A percentile compares a stretch with the other conserved stretches of the same genome.
Conservation (phyloP, 2,329 filamentous ascomycete species). For the Sporothrix globosa region DNA sequence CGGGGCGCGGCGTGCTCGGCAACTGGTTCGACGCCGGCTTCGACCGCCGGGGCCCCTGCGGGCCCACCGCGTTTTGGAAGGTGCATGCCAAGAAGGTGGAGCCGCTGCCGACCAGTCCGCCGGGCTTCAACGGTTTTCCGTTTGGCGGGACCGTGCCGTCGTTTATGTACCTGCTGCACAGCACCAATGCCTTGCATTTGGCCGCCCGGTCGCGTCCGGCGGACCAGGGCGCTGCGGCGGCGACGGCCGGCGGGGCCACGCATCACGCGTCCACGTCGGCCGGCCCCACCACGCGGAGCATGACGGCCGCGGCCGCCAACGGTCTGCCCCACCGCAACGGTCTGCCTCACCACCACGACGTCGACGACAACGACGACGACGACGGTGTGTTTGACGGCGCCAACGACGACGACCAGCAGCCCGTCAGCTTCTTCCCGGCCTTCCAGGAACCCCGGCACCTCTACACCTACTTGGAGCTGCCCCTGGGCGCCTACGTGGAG, state of each 20-base stretch:
- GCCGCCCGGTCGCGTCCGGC: not conserved
- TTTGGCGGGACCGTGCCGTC: conserved; percentile 20
- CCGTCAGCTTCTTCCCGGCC: not conserved
- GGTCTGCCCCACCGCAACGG: too few species aligned
- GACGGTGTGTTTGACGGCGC: conserved; percentile 34
- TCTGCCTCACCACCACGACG: too few species aligned
- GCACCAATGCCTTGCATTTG: not conserved
- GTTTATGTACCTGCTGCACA: conserved; percentile 30
- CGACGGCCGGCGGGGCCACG: conserved; percentile 32
- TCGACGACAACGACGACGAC: conserved; percentile 25
- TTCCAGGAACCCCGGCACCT: conserved; percentile 1
- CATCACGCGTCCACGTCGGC: too few species aligned
- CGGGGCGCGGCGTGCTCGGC: conserved; percentile 69
- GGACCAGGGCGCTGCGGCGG: conserved; percentile 25
- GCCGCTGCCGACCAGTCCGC: not conserved
- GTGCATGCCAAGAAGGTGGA: conserved; percentile 42
- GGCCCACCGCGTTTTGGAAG: conserved; percentile 80
- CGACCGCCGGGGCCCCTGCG: conserved; percentile 66
- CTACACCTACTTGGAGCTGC: conserved; percentile 14
- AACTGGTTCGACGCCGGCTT: conserved; percentile 81
- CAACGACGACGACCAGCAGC: conserved; percentile 33
- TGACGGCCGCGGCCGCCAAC: not conserved
- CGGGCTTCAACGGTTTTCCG: not conserved
- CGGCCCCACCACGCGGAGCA: not conserved
- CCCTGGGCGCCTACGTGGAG: not conserved